Evolutionary conservation across 129 eudicot species (phyloP).

Genomic region (Smallanthus sonchifolius): DNA sequence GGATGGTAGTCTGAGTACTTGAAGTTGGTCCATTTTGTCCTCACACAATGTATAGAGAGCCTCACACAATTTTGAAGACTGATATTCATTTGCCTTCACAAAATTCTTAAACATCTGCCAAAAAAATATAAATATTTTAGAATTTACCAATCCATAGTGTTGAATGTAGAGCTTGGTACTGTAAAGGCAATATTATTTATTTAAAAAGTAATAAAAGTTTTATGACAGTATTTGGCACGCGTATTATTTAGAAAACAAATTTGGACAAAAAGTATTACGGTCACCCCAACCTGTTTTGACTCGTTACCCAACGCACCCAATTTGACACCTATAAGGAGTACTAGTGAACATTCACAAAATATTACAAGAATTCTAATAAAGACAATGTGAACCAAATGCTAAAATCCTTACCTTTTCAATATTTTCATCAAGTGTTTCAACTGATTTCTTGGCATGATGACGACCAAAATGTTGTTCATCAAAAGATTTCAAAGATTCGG

Average conservation of each 20-base stretch:
- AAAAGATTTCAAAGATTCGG: slow-evolving; percentile 55
- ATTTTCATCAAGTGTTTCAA: slow-evolving; percentile 62
- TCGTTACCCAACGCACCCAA: not conserved
- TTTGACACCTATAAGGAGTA: not conserved
- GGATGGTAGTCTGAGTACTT: slow-evolving; percentile 90
- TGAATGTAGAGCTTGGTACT: not conserved
- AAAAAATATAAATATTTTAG: slow-evolving; percentile 3
- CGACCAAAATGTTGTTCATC: slow-evolving; percentile 97
- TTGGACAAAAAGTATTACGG: not conserved
- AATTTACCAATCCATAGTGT: not conserved
- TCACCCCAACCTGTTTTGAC: not conserved
- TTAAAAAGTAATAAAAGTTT: too few relatives aligned
- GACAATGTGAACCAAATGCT: not conserved
- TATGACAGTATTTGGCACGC: not conserved
- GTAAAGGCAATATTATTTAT: not conserved
- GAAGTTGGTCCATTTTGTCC: slow-evolving; percentile 97
- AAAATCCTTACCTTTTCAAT: slow-evolving; percentile 57
- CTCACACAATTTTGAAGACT: slow-evolving; percentile 85
- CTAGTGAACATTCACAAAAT: not conserved
- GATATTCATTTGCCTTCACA: slow-evolving; percentile 70
- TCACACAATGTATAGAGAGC: slow-evolving; percentile 71
- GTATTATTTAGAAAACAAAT: not conserved
- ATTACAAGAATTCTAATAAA: not conserved
- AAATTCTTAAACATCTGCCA: slow-evolving; percentile 72
- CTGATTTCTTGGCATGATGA: slow-evolving; percentile 86